These are phyloP conservation scores for Kluyveromyces sp. DNA, from an alignment of 1,139 yeast species.

Conservation along the genomic window DNA sequence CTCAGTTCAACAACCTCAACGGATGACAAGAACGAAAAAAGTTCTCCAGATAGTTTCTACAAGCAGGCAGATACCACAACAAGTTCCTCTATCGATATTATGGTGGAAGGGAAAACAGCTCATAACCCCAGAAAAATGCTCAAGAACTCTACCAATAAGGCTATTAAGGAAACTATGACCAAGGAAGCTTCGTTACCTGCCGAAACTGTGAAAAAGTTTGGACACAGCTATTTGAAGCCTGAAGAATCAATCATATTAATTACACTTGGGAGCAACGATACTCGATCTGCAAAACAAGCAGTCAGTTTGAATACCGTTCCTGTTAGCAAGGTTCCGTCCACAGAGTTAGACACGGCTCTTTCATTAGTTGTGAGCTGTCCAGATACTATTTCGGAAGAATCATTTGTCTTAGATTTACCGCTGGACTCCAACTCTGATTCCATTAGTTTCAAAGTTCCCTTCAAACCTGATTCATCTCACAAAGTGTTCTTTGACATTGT, in stretches of 20 bases:
- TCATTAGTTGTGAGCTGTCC: conserved; percentile 65
- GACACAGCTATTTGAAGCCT: conserved; percentile 64
- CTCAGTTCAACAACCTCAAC: not conserved
- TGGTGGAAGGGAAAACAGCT: conserved; percentile 32
- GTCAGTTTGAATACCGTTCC: conserved; percentile 70
- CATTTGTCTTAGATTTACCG: conserved; percentile 72
- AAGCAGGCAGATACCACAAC: conserved; percentile 10
- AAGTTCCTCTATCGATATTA: conserved; percentile 36
- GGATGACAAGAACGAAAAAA: not conserved
- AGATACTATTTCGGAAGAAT: conserved; percentile 49
- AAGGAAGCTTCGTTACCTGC: conserved; percentile 29
- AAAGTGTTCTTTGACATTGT: conserved; percentile 75
- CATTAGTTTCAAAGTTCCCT: conserved; percentile 59
- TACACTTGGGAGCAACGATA: conserved; percentile 82
- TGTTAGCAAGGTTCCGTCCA: conserved; percentile 63
- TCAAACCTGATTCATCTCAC: conserved; percentile 46
- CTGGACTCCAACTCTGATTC: conserved; percentile 85
- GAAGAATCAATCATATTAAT: conserved; percentile 66
- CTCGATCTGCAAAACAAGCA: conserved; percentile 53
- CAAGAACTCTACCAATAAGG: conserved; percentile 12
- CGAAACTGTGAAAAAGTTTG: conserved; percentile 61
- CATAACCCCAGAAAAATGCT: conserved; percentile 12
- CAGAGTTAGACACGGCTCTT: conserved; percentile 83
- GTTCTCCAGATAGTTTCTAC: conserved; percentile 11
- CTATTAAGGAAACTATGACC: conserved; percentile 6